These are phyloP conservation scores for Edaphochlamys debaryana DNA, from an alignment of 139 green algal species.

Conservation along the genomic window DNA sequence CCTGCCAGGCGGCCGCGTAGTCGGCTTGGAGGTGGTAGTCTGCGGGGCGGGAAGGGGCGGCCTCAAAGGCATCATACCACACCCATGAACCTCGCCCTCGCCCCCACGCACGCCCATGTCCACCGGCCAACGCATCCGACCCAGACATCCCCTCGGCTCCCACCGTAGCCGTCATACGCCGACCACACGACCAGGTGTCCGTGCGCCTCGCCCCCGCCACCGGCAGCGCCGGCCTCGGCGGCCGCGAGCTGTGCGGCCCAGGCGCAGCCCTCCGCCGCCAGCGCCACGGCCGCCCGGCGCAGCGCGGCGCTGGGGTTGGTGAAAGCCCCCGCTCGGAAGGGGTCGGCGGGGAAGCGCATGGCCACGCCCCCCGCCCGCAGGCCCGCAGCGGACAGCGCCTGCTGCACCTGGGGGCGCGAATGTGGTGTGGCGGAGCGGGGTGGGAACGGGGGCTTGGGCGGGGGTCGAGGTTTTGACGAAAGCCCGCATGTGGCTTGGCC, in stretches of 20 bases:
- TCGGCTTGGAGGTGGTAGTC: too few species aligned
- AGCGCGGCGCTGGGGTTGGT: conserved; percentile 53
- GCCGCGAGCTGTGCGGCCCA: conserved; percentile 59
- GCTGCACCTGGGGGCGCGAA: conserved; percentile 19
- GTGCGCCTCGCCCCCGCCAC: background rate
- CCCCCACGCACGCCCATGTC: too few species aligned
- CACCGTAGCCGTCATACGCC: conserved; percentile 75
- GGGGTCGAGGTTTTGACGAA: too few species aligned
- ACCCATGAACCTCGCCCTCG: too few species aligned
- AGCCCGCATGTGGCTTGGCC: too few species aligned
- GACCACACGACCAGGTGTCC: conserved; percentile 64
- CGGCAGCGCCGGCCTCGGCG: background rate
- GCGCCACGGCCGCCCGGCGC: conserved; percentile 27
- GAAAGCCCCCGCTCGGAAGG: conserved; percentile 61
- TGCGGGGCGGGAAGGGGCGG: too few species aligned
- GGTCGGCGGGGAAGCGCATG: conserved; percentile 63
- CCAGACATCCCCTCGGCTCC: too few species aligned
- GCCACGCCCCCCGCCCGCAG: conserved; percentile 54
- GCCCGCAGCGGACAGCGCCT: conserved; percentile 39
- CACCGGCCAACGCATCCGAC: too few species aligned
- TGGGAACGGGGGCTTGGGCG: too few species aligned
- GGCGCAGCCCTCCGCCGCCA: conserved; percentile 57
- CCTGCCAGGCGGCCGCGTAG: too few species aligned
- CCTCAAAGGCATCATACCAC: too few species aligned
- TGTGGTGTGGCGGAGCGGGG: too few species aligned